Evolutionary conservation across 1,284 basidiomycete species (phyloP).

Genomic region (Phellinidium pouzarii): DNA sequence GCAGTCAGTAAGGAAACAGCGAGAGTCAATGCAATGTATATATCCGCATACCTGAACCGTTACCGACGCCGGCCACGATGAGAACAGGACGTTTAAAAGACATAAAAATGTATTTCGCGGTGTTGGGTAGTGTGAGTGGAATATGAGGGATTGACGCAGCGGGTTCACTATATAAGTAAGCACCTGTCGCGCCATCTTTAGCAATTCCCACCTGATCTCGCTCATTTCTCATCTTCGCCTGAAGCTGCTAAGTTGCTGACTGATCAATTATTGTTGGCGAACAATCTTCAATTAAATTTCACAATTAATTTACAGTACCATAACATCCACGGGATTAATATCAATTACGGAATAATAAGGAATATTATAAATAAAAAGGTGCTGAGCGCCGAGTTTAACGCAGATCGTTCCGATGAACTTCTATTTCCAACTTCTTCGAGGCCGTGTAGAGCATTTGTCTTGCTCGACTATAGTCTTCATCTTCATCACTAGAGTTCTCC

Average conservation of each 20-base stretch:
- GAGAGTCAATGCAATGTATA: no score
- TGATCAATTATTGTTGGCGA: not conserved
- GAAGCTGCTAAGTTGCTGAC: not conserved
- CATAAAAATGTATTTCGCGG: not conserved
- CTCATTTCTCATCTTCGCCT: not conserved
- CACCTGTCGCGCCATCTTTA: not conserved
- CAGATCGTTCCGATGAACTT: not conserved
- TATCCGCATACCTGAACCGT: constrained; percentile 1
- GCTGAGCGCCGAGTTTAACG: not conserved
- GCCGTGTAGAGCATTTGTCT: constrained; percentile 42
- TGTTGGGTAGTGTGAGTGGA: not conserved
- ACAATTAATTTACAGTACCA: no score
- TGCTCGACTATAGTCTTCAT: constrained; percentile 56
- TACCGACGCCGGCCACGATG: constrained; percentile 6
- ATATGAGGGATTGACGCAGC: not conserved
- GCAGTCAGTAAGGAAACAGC: no score
- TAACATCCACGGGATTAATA: no score
- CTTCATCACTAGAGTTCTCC: constrained; percentile 69
- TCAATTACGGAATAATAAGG: not conserved
- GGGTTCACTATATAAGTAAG: not conserved
- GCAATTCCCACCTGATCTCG: not conserved
- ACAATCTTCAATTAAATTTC: not conserved
- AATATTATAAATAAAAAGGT: not conserved
- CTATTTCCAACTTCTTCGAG: constrained; percentile 34
- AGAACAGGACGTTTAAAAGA: constrained; percentile 1